Evolutionary conservation across 164 flowering plant species (phyloP).

Genomic region (Vitis labrusca): DNA sequence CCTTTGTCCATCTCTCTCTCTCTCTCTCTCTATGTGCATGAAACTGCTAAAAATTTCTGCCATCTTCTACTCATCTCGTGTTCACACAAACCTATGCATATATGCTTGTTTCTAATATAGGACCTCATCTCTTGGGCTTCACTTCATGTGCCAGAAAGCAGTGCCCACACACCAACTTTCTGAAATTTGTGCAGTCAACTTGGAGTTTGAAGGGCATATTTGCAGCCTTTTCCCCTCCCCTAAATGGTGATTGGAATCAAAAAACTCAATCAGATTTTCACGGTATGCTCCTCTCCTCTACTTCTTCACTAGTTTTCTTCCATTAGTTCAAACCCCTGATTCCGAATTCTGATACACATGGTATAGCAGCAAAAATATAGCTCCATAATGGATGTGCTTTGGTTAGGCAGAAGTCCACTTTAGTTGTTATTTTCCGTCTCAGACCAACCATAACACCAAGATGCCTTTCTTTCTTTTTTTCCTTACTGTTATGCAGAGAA

Average conservation of each 20-base stretch:
- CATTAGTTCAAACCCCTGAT: not conserved
- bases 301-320: not conserved
- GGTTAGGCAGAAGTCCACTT: slow-evolving; percentile 10
- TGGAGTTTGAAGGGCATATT: not conserved
- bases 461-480: not conserved
- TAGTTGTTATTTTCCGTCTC: slow-evolving; percentile 9
- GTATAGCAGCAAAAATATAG: not conserved
- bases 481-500: not conserved
- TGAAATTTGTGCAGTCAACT: not conserved
- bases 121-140: not conserved
- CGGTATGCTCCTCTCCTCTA: not conserved
- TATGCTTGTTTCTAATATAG: not conserved
- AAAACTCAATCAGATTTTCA: not conserved
- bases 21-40: slow-evolving; percentile 14
- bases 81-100: not conserved
- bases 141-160: not conserved
- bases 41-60: not conserved
- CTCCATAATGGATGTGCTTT: slow-evolving; percentile 2
- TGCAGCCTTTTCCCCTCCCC: slow-evolving; percentile 2
- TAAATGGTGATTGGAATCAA: slow-evolving; percentile 5
- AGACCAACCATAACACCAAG: slow-evolving; percentile 3
- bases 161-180: not conserved
- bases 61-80: not conserved
- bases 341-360: not conserved
- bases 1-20: slow-evolving; percentile 2